These are phyloP conservation scores for Panaeolus papilionaceus DNA, from an alignment of 768 basidiomycete species.

Conservation along the genomic window DNA sequence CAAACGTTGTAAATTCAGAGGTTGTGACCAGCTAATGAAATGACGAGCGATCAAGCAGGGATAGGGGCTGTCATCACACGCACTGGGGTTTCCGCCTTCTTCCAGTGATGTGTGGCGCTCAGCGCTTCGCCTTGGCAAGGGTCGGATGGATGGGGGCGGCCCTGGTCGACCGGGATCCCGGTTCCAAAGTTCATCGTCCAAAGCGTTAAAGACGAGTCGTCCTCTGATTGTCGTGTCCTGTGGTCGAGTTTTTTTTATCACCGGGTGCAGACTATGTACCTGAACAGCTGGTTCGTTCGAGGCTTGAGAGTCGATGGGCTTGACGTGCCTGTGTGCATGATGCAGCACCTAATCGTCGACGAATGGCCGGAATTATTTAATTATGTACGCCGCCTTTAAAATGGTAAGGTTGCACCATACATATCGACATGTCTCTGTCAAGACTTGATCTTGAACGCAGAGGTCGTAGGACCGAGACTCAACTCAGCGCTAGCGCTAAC, in stretches of 20 bases:
- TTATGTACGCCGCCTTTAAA: background rate
- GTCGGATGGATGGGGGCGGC: background rate
- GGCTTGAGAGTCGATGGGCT: background rate
- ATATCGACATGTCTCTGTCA: too few relatives aligned
- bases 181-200: background rate
- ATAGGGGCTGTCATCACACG: constrained; percentile 1
- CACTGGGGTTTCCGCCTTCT: constrained; percentile 4
- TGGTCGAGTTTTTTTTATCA: background rate
- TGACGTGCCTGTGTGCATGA: background rate
- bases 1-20: too few relatives aligned
- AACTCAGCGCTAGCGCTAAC: constrained; percentile 1
- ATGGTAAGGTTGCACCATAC: background rate
- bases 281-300: background rate
- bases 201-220: background rate
- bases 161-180: constrained; percentile 7
- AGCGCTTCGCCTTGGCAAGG: constrained; percentile 10
- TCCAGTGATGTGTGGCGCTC: constrained; percentile 5
- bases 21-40: background rate
- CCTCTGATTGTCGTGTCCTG: background rate
- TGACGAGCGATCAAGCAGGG: background rate
- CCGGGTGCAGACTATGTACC: background rate
- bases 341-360: background rate
- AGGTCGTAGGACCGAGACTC: background rate
- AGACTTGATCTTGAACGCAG: background rate
- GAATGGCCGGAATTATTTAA: background rate